A percentile compares a stretch with the other conserved stretches of the same genome.
These are phyloP conservation scores for Pseudoneurospora amorphoporcata DNA, from an alignment of 495 filamentous ascomycete genomes.

Conservation along the genomic window DNA sequence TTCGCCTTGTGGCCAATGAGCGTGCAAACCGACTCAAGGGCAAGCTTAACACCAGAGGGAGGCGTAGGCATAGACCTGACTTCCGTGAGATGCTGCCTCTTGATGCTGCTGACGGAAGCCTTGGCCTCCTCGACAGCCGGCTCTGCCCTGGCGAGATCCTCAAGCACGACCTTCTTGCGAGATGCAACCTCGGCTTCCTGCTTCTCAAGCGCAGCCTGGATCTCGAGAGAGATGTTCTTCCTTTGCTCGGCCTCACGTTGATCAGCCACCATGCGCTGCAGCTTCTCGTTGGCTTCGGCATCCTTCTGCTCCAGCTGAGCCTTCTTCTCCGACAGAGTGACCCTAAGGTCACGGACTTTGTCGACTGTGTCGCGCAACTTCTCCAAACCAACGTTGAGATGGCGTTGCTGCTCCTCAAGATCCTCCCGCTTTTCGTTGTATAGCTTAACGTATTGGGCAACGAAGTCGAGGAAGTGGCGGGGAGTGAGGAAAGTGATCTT, in stretches of 20 bases:
- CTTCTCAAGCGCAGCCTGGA: slow-evolving; percentile 75
- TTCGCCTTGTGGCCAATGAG: slow-evolving; percentile 82
- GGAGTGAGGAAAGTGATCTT: slow-evolving; percentile 88
- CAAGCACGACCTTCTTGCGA: slow-evolving; percentile 74
- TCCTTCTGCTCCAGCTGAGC: slow-evolving; percentile 87
- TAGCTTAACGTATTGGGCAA: slow-evolving; percentile 92
- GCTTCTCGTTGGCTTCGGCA: slow-evolving; percentile 89
- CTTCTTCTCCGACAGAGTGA: slow-evolving; percentile 88
- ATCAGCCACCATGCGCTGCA: slow-evolving; percentile 93
- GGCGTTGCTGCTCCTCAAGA: slow-evolving; percentile 93
- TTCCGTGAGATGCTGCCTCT: slow-evolving; percentile 91
- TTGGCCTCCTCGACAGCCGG: slow-evolving; percentile 88
- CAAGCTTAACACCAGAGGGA: slow-evolving; percentile 79
- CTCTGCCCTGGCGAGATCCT: slow-evolving; percentile 83
- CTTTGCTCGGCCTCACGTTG: slow-evolving; percentile 92
- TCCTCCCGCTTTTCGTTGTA: slow-evolving; percentile 99
- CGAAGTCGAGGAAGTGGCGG: slow-evolving; percentile 95
- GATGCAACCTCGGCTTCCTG: slow-evolving; percentile 82
- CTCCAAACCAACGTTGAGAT: slow-evolving; percentile 94
- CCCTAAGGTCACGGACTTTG: slow-evolving; percentile 86
- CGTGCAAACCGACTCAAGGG: slow-evolving; percentile 90
- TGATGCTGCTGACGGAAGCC: slow-evolving; percentile 95
- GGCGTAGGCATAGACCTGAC: slow-evolving; percentile 93
- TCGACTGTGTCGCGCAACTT: slow-evolving; percentile 97
- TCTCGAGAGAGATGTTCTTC: slow-evolving; percentile 75